Conservation (phyloP, 2,329 filamentous ascomycete species). For the Cordyceps pruinosa region DNA sequence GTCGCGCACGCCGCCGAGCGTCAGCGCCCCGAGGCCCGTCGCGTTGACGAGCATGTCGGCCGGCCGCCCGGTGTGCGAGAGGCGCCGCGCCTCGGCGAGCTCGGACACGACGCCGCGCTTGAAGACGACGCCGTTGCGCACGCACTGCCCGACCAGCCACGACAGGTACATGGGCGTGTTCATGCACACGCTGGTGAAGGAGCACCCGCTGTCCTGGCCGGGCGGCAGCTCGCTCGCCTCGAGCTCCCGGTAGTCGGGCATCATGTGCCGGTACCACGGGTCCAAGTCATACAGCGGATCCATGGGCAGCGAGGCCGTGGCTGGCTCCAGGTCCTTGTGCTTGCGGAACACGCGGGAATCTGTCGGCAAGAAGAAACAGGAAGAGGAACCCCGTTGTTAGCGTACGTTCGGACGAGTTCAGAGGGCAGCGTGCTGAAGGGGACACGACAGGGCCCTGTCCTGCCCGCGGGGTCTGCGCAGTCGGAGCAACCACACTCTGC, state of each 20-base stretch:
- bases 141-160: conserved; percentile 76
- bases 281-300: conserved; percentile 57
- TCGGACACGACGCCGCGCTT: conserved; percentile 60
- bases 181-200: conserved; percentile 82
- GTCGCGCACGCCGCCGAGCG: conserved; percentile 77
- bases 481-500: not conserved
- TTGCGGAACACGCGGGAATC: conserved; percentile 47
- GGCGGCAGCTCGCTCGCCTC: conserved; percentile 49
- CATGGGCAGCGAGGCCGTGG: conserved; percentile 43
- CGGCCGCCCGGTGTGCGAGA: conserved; percentile 44
- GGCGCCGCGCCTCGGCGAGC: conserved; percentile 57
- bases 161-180: conserved; percentile 84
- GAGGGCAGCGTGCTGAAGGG: not conserved
- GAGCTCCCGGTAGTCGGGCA: conserved; percentile 63
- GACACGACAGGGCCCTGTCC: not conserved
- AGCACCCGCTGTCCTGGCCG: conserved; percentile 63
- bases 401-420: not conserved
- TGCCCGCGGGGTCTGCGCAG: not conserved
- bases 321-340: conserved; percentile 49
- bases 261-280: conserved; percentile 68
- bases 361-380: conserved; percentile 21
- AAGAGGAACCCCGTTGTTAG: conserved; percentile 12
- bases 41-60: conserved; percentile 76
- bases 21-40: conserved; percentile 68
- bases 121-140: conserved; percentile 63